phyloP scores from a whole-genome alignment of 768 basidiomycete genomes.

The Lactifluus subvellereus region DNA sequence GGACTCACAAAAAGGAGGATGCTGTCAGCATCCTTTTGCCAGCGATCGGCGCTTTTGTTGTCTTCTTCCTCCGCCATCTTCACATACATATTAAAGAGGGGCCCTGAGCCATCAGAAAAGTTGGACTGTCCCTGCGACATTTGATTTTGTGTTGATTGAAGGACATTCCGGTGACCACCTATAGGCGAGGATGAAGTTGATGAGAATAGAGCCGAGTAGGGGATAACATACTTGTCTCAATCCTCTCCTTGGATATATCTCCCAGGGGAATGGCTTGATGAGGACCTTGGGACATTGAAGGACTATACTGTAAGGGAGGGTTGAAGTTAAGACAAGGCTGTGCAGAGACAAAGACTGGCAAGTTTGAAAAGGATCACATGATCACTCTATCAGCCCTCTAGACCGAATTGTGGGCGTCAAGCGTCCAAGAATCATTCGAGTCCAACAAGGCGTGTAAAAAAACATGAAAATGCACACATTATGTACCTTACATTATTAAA shows the following conservation, averaged over 20 bases:
- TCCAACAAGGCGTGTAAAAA: too few species aligned
- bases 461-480: too few species aligned
- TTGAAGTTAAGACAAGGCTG: too few species aligned
- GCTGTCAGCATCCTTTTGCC: neutral
- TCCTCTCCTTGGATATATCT: neutral
- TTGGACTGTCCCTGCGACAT: neutral
- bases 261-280: neutral
- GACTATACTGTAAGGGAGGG: neutral
- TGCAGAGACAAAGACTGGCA: too few species aligned
- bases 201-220: neutral
- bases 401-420: too few species aligned
- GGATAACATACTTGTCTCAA: neutral
- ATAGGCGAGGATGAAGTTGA: too few species aligned
- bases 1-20: neutral
- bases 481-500: too few species aligned
- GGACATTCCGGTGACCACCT: neutral
- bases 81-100: conserved; percentile 1
- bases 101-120: neutral
- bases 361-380: too few species aligned
- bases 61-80: conserved; percentile 19
- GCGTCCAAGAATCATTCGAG: too few species aligned
- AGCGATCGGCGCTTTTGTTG: neutral
- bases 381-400: too few species aligned
- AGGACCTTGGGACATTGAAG: neutral
- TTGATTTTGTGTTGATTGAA: neutral